phyloP scores from a whole-genome alignment of 139 green algal genomes.

The Bryopsis sp. region DNA sequence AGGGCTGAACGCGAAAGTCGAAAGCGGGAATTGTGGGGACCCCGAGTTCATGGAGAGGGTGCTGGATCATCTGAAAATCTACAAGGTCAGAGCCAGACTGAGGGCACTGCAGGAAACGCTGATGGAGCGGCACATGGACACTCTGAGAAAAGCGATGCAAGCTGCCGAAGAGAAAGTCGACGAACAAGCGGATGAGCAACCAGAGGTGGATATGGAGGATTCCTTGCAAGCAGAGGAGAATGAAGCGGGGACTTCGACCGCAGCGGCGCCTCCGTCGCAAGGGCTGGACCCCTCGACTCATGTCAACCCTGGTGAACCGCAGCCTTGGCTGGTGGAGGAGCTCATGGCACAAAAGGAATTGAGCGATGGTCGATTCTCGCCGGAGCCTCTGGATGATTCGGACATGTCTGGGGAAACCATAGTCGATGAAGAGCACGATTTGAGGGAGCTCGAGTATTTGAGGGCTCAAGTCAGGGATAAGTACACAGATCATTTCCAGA shows the following conservation, averaged over 20 bases:
- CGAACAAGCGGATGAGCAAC: neutral
- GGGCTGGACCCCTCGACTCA: too few species aligned
- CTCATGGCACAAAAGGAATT: too few species aligned
- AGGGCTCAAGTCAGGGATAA: conserved; percentile 32
- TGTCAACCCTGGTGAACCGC: too few species aligned
- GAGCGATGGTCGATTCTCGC: conserved; percentile 52
- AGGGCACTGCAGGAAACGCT: neutral
- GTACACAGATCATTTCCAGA: conserved; percentile 7
- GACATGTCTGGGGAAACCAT: conserved; percentile 46
- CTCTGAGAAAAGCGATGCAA: neutral
- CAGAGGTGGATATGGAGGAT: too few species aligned
- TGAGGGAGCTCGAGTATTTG: conserved; percentile 31
- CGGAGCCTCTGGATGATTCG: conserved; percentile 39
- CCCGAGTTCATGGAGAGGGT: conserved; percentile 6
- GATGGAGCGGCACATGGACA: neutral
- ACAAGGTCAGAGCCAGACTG: conserved; percentile 1
- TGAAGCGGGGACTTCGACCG: too few species aligned
- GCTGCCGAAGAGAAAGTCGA: neutral
- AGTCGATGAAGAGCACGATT: conserved; percentile 66
- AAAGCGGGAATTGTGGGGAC: neutral
- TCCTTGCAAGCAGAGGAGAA: too few species aligned
- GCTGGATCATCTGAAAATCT: conserved; percentile 12
- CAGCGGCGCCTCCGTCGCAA: too few species aligned
- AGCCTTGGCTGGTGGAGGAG: too few species aligned
- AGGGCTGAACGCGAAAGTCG: neutral